Percentiles rank a stretch among this genome's conserved stretches.
These are phyloP conservation scores for Kwoniella sp. DNA, from an alignment of 768 basidiomycete genomes.

Conservation along the genomic window DNA sequence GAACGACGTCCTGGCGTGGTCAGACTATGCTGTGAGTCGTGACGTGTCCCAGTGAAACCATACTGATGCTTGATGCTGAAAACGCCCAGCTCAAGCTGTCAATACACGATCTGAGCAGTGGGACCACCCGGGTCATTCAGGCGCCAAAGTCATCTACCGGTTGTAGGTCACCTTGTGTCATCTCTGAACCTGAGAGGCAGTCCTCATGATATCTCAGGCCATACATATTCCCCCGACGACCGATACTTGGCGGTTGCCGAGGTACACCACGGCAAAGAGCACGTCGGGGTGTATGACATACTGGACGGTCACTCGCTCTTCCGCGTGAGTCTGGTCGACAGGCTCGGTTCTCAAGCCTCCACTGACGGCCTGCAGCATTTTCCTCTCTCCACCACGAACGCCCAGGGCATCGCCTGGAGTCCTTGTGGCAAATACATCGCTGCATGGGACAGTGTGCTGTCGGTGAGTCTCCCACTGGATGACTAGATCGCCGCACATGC, in stretches of 20 bases:
- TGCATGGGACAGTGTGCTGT: constrained; percentile 43
- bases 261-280: constrained; percentile 83
- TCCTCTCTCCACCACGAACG: constrained; percentile 64
- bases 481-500: background rate
- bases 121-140: constrained; percentile 75
- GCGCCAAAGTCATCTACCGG: constrained; percentile 71
- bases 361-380: no score
- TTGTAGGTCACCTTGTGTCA: constrained; percentile 30
- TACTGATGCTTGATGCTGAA: background rate
- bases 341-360: no score
- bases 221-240: constrained; percentile 57
- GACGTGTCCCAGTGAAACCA: background rate
- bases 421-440: constrained; percentile 51
- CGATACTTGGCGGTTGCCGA: constrained; percentile 82
- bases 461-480: constrained; percentile 30
- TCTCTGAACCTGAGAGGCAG: no score
- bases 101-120: constrained; percentile 75
- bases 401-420: constrained; percentile 47
- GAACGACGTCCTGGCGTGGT: constrained; percentile 77
- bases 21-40: constrained; percentile 80
- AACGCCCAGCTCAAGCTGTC: constrained; percentile 69
- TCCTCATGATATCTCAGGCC: constrained; percentile 15
- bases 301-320: constrained; percentile 27
- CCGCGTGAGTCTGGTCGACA: constrained; percentile 27
- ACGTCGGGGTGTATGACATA: constrained; percentile 73